phyloP scores from a whole-genome alignment of 192 early-diverging fungal species.

The Mortierella antarctica region DNA sequence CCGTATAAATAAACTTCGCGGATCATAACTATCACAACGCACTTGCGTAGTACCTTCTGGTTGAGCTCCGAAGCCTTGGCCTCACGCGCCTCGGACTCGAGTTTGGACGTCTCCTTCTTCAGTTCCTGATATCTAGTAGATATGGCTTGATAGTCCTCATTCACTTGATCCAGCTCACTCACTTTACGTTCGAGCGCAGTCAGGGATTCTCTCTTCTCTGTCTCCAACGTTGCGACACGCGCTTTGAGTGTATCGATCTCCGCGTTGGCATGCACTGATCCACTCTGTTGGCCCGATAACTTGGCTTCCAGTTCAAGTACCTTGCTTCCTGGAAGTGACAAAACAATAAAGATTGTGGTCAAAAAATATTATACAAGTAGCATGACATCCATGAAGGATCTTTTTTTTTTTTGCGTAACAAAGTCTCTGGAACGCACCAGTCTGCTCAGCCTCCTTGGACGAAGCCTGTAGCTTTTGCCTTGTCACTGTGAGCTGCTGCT shows the following conservation, averaged over 20 bases:
- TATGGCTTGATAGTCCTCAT: constrained; percentile 39
- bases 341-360: background rate
- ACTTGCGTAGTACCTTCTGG: constrained; percentile 22
- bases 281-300: constrained; percentile 30
- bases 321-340: constrained; percentile 8
- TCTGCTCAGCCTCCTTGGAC: constrained; percentile 19
- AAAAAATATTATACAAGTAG: background rate
- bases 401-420: background rate
- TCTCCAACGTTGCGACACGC: constrained; percentile 28
- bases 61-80: constrained; percentile 44
- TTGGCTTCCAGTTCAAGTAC: constrained; percentile 20
- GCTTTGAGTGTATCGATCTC: constrained; percentile 26
- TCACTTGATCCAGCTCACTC: constrained; percentile 32
- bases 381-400: background rate
- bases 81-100: constrained; percentile 43
- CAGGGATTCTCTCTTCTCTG: constrained; percentile 35
- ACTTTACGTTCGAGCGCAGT: constrained; percentile 41
- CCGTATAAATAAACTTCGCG: too few relatives aligned
- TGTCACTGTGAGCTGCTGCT: constrained; percentile 16
- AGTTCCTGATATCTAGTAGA: constrained; percentile 28
- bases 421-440: constrained; percentile 17
- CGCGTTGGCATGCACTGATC: constrained; percentile 27
- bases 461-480: constrained; percentile 19
- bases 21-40: background rate
- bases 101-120: constrained; percentile 33